phyloP scores from a whole-genome alignment of 2,329 filamentous ascomycete genomes.

The Cercospora sesami region DNA sequence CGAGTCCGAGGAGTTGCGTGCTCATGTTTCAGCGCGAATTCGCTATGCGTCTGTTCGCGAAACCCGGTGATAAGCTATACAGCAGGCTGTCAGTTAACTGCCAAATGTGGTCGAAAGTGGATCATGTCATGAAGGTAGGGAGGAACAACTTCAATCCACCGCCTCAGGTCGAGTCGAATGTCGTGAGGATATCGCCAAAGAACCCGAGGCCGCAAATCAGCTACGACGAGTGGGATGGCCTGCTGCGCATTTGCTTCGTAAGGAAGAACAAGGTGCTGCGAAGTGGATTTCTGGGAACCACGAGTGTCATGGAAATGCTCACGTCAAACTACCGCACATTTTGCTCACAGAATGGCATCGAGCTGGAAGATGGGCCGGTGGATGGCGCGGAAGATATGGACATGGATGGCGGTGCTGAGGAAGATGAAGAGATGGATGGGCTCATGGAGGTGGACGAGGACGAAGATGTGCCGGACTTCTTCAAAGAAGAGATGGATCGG shows the following conservation, averaged over 20 bases:
- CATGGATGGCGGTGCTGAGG: slow-evolving; percentile 41
- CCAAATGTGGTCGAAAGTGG: slow-evolving; percentile 81
- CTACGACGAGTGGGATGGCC: slow-evolving; percentile 93
- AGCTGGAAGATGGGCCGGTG: slow-evolving; percentile 66
- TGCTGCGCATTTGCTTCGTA: slow-evolving; percentile 78
- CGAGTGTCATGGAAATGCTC: slow-evolving; percentile 76
- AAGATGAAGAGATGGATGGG: slow-evolving; percentile 50
- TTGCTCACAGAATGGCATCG: slow-evolving; percentile 82
- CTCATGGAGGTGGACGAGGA: slow-evolving; percentile 59
- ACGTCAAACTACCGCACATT: slow-evolving; percentile 87
- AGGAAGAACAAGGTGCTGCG: slow-evolving; percentile 89
- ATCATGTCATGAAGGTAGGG: slow-evolving; percentile 84
- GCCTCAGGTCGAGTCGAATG: slow-evolving; percentile 85
- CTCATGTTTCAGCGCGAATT: slow-evolving; percentile 98
- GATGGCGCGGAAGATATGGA: slow-evolving; percentile 50
- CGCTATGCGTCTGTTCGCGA: slow-evolving; percentile 82
- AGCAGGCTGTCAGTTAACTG: slow-evolving; percentile 88
- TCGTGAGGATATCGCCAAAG: slow-evolving; percentile 88
- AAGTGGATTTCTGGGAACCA: slow-evolving; percentile 76
- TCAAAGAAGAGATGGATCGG: slow-evolving; percentile 63
- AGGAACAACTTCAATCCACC: slow-evolving; percentile 96
- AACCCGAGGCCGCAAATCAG: slow-evolving; percentile 80
- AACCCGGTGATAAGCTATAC: slow-evolving; percentile 85
- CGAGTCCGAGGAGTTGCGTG: slow-evolving; percentile 78
- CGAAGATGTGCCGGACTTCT: slow-evolving; percentile 79